Evolutionary conservation across 768 basidiomycete genomes (phyloP).

Genomic region (Russula ochroleuca): DNA sequence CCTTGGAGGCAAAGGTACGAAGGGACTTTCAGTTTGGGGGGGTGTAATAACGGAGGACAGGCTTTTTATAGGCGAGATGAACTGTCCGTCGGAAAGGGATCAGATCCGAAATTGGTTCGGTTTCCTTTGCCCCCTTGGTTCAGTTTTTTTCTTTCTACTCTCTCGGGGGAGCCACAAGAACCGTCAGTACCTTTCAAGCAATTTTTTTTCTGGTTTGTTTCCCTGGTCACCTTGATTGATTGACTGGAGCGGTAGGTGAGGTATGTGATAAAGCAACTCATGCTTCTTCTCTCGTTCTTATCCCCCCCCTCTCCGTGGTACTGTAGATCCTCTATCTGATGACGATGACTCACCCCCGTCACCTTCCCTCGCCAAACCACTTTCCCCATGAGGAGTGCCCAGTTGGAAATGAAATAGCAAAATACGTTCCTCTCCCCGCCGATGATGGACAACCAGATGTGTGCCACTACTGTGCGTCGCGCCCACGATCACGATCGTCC

Average conservation of each 20-base stretch:
- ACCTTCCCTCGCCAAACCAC: not conserved
- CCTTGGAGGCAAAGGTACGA: conserved; percentile 14
- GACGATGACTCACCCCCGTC: not conserved
- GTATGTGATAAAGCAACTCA: not conserved
- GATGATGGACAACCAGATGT: not conserved
- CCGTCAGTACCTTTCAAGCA: no score
- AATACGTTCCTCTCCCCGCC: not conserved
- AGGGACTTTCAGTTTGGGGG: conserved; percentile 1
- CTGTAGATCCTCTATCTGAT: conserved; percentile 12
- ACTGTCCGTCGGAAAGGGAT: conserved; percentile 1
- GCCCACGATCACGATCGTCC: not conserved
- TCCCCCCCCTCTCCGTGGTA: not conserved
- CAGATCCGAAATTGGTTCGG: conserved; percentile 23
- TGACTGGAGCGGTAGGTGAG: not conserved
- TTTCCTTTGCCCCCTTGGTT: conserved; percentile 13
- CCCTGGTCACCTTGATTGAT: not conserved
- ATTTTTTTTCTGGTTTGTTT: not conserved
- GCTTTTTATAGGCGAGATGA: conserved; percentile 18
- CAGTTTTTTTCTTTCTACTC: no score
- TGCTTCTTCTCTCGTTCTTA: not conserved
- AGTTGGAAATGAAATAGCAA: not conserved
- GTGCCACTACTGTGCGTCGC: not conserved
- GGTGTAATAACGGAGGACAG: not conserved
- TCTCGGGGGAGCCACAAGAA: no score
- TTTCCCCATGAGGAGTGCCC: no score